phyloP scores from a whole-genome alignment of 305 asterid genomes.

The Fraxinus velutina region DNA sequence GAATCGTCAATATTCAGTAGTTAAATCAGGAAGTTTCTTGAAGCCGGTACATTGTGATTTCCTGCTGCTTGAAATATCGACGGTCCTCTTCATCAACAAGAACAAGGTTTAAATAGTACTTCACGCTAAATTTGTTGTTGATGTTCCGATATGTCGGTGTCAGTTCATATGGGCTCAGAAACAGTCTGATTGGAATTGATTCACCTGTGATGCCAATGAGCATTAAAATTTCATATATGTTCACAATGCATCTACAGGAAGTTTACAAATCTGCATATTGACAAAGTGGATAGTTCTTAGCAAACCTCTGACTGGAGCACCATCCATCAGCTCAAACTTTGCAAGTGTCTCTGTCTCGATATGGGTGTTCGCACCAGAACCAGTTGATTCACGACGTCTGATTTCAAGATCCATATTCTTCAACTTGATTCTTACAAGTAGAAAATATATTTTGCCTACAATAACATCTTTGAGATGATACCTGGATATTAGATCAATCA shows the following conservation, averaged over 20 bases:
- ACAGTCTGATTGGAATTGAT: slow-evolving; percentile 90
- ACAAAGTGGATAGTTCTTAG: not conserved
- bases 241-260: not conserved
- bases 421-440: slow-evolving; percentile 91
- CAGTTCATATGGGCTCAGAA: slow-evolving; percentile 91
- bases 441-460: slow-evolving; percentile 88
- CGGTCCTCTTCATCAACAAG: slow-evolving; percentile 98
- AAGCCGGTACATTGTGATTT: slow-evolving; percentile 73
- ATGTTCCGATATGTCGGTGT: slow-evolving; percentile 82
- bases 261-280: not conserved
- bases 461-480: slow-evolving; percentile 95
- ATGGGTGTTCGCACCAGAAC: slow-evolving; percentile 90
- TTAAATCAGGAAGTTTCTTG: slow-evolving; percentile 49
- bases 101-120: slow-evolving; percentile 86
- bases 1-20: not conserved
- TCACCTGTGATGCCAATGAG: slow-evolving; percentile 53
- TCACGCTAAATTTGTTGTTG: slow-evolving; percentile 92
- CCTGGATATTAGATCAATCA: slow-evolving; percentile 49
- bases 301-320: slow-evolving; percentile 98
- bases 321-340: slow-evolving; percentile 97
- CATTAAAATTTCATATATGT: not conserved
- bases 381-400: slow-evolving; percentile 92
- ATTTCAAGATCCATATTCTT: slow-evolving; percentile 98
- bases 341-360: slow-evolving; percentile 98
- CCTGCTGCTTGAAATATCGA: slow-evolving; percentile 93